Evolutionary conservation across 2,329 filamentous ascomycete genomes (phyloP), one percentile per base, ranked within the genome.

Genomic region (Colletotrichum salicis): DNA sequence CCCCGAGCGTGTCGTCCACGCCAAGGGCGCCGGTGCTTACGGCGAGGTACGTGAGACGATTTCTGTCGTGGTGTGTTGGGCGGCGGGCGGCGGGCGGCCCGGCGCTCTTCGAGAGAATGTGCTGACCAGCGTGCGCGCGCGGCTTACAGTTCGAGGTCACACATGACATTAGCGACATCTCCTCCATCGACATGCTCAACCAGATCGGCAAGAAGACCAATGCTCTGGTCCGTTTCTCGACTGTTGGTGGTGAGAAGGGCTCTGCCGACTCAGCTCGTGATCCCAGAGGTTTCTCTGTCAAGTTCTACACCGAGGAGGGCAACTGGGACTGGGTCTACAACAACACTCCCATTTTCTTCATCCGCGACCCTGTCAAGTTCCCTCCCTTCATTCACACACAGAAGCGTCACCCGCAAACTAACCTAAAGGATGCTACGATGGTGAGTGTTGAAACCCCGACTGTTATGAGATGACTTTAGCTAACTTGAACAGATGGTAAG

Each of bases 291-390:
- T 94, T 94, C 76, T 87, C 91, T 1, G 62, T 92, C 77, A 94
- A 93, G 82, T 92, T 94, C 82, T 88, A 92, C 70, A 93, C 92
- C 0, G 87, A 91, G 10, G 88, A 93, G 77, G 92, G 92, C 60
- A 93, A 84, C 55, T 93, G 89, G 88, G 92, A 94, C 78, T 90
- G 91, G 86, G 91, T 94, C 29, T 91, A 89, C 79, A 93, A 93
- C 84, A 94, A 94, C 82, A 94, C 91, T 0, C 92, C 92, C 1
- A 86, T 94, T 31, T 95, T 95, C 86, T 94, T 95, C 85, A 77
- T 94, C 29, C 87, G 92, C 55, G 93, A 94, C 76, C 91, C 92
- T 2, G 87, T 88, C 77, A 94, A 94, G 79, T 94, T 94, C 82
- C 92, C 92, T 65, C 58, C 91, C 78, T 92, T 94, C 81, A 94